Conservation (phyloP, 2,329 filamentous ascomycete genomes). For the Cordyceps militaris region DNA sequence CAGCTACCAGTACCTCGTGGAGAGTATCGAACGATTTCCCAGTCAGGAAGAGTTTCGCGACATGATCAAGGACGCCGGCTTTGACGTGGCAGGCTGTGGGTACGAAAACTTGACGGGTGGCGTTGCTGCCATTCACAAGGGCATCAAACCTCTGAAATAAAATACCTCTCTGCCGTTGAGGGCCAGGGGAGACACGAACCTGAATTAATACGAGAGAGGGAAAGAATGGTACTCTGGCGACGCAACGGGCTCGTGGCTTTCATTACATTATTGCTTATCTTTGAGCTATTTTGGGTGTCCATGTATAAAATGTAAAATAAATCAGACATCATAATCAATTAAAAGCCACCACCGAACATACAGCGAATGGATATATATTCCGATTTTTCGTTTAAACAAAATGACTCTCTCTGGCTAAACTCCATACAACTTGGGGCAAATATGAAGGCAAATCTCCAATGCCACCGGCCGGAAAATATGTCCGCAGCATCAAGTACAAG, state of each 20-base stretch:
- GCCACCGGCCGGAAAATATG: constrained; percentile 3
- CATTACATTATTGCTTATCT: not conserved
- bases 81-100: constrained; percentile 71
- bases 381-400: constrained; percentile 12
- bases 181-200: not conserved
- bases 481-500: constrained; percentile 13
- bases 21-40: constrained; percentile 93
- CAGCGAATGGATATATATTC: constrained; percentile 6
- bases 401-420: constrained; percentile 13
- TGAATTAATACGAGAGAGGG: not conserved
- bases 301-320: constrained; percentile 9
- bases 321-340: not conserved
- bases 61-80: constrained; percentile 80
- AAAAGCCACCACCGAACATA: not conserved
- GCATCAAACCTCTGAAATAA: constrained; percentile 65
- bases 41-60: constrained; percentile 74
- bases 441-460: constrained; percentile 12
- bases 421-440: constrained; percentile 11
- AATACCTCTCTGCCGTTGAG: not conserved
- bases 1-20: constrained; percentile 96
- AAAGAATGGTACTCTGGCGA: not conserved
- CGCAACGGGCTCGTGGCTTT: not conserved
- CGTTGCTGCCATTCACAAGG: constrained; percentile 93
- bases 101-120: constrained; percentile 90
- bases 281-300: not conserved